A percentile compares a stretch with the other conserved stretches of the same genome.
phyloP scores from a whole-genome alignment of 2,329 filamentous ascomycete species.

The Cladosporium sp. region DNA sequence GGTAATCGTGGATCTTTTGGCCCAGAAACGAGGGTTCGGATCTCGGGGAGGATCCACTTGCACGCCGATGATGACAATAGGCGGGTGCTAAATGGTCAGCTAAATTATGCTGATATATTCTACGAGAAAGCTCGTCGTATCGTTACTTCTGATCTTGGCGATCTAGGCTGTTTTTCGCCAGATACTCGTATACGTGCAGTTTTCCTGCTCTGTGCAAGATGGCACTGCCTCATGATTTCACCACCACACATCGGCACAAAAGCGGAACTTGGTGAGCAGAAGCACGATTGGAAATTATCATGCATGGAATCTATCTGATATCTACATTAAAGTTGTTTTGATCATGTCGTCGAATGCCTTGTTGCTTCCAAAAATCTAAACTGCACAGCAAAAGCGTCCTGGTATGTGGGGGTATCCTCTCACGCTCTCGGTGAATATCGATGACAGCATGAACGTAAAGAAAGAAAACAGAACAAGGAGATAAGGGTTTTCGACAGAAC shows the following conservation, averaged over 20 bases:
- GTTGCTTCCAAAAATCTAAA: neutral
- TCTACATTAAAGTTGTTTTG: neutral
- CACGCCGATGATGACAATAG: neutral
- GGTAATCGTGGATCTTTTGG: neutral
- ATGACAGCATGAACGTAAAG: neutral
- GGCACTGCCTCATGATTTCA: too few species aligned
- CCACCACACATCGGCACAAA: too few species aligned
- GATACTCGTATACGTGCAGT: too few species aligned
- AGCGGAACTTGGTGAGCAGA: too few species aligned
- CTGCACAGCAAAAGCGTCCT: neutral
- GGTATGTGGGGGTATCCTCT: neutral
- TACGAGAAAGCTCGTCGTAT: neutral
- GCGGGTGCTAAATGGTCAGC: neutral
- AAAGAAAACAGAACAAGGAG: neutral
- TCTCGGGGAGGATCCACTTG: neutral
- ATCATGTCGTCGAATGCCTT: neutral
- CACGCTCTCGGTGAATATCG: neutral
- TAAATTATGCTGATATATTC: constrained; percentile 2
- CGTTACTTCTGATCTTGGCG: neutral
- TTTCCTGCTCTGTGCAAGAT: too few species aligned
- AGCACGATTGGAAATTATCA: neutral
- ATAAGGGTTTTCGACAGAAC: constrained; percentile 43
- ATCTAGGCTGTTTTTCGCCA: too few species aligned
- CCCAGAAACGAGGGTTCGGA: neutral
- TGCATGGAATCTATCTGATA: neutral